Conservation (phyloP, 768 basidiomycete genomes). For the Hirschioporus abietinus region DNA sequence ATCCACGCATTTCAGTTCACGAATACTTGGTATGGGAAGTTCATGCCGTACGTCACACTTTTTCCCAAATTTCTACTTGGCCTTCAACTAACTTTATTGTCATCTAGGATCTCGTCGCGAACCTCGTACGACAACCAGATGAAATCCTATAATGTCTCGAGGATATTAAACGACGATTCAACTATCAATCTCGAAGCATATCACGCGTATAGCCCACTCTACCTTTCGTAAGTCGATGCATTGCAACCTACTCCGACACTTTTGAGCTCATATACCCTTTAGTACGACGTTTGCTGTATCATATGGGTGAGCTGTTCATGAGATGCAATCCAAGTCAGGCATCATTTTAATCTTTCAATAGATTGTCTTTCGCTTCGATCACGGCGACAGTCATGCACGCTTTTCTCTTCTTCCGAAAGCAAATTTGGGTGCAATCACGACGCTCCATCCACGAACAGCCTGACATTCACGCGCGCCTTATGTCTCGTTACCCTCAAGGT, state of each 20-base stretch:
- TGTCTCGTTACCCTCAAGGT: constrained; percentile 45
- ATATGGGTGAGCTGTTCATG: constrained; percentile 34
- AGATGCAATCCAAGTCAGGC: not conserved
- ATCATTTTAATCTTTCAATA: constrained; percentile 17
- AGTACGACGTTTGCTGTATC: constrained; percentile 52
- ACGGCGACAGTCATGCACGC: constrained; percentile 72
- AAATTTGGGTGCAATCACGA: constrained; percentile 67
- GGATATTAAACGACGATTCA: constrained; percentile 34
- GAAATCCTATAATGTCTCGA: constrained; percentile 39
- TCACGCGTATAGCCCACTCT: constrained; percentile 41
- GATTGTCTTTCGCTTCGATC: constrained; percentile 73
- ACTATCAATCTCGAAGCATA: constrained; percentile 41
- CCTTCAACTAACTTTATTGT: constrained; percentile 12
- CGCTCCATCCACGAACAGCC: constrained; percentile 56
- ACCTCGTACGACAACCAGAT: constrained; percentile 20
- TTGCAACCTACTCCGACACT: constrained; percentile 21
- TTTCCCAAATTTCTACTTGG: not conserved
- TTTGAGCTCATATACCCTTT: constrained; percentile 8
- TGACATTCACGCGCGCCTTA: constrained; percentile 37
- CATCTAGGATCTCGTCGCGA: constrained; percentile 29
- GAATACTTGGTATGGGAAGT: constrained; percentile 54
- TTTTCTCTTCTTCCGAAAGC: constrained; percentile 47
- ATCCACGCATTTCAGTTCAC: constrained; percentile 32
- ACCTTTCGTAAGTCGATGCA: constrained; percentile 32
- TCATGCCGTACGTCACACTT: constrained; percentile 42